Evolutionary conservation across 73 alveolate species (phyloP), one percentile per base, ranked within the genome.

Genomic region (Paramecium primaurelia): DNA sequence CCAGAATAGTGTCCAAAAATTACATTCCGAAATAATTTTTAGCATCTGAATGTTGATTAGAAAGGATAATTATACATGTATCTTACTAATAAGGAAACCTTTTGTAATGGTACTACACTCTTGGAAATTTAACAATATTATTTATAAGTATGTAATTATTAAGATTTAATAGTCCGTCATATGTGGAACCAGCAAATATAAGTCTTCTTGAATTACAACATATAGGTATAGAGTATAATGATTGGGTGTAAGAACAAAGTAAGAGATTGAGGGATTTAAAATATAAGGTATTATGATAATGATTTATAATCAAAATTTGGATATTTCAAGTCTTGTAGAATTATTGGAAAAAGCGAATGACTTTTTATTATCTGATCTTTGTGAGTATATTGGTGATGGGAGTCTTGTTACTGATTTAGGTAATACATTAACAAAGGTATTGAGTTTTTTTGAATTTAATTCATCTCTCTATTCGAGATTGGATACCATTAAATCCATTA

Each of bases 381-480:
- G 26, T 18, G 58, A 73, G n/a, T 73, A 32, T 3, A 18, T 37
- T 8, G 91, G 91, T 80, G 58, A 80, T 45, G 75, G 64, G 3
- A 44, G 18, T 80, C 47, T 22, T 9, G 58, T 80, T 16, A 37
- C 34, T 37, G 59, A 73, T 38, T 42, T 80, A n/a, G 47, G 58
- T 32, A 32, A 20, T 20, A 80, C 58, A 80, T 44, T 80, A 0
- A 22, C 18, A 20, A 32, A 45, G 10, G 20, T 2, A 1, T 54
- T 80, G 1, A 26, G 12, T 32, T 80, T 42, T 22, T 80, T n/a
- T 38, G 38, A 26, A 47, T 32, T 47, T 49, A 80, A 44, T 45
- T 80, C 75, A 80, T 80, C 91, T 51, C 75, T 80, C 11, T 80
- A 34, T 49, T 80, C 91, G 58, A 80, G 91, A 80, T 80, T 80